A percentile compares a stretch with the other conserved stretches of the same genome.
phyloP scores from a whole-genome alignment of 208 protist species.

The Trypanosoma mega region DNA sequence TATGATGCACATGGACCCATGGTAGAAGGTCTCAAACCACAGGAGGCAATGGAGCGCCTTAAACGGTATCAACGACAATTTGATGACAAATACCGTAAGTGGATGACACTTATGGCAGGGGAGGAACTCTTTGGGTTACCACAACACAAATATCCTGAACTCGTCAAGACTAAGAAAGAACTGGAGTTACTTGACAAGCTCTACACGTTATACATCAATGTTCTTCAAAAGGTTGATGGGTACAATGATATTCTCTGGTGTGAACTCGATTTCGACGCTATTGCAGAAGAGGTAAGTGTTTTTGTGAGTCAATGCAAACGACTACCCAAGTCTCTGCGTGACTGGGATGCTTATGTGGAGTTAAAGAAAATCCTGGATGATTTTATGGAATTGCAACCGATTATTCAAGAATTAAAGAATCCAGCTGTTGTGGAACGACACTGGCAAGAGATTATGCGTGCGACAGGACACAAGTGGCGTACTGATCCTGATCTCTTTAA shows the following conservation, averaged over 20 bases:
- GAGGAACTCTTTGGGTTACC: conserved; percentile 96
- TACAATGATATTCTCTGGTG: conserved; percentile 96
- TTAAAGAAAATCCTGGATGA: conserved; percentile 95
- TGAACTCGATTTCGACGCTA: conserved; percentile 94
- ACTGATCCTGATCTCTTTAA: conserved; percentile 94
- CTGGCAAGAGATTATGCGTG: conserved; percentile 94
- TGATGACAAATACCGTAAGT: conserved; percentile 94
- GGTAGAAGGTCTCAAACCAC: conserved; percentile 90
- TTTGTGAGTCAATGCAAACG: conserved; percentile 90
- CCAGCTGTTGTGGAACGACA: conserved; percentile 92
- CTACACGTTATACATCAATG: conserved; percentile 95
- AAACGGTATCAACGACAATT: conserved; percentile 96
- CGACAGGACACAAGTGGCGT: conserved; percentile 85
- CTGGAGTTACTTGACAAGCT: conserved; percentile 94
- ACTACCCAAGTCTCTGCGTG: conserved; percentile 92
- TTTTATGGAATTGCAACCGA: conserved; percentile 93
- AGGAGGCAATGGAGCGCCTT: conserved; percentile 95
- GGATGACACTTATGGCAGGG: conserved; percentile 92
- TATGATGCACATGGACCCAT: conserved; percentile 96
- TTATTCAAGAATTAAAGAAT: conserved; percentile 93
- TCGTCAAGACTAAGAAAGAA: conserved; percentile 93
- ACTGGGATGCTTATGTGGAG: conserved; percentile 95
- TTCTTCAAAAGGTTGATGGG: conserved; percentile 92
- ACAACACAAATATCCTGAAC: conserved; percentile 93
- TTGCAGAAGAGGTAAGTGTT: conserved; percentile 90